Evolutionary conservation across 1,284 basidiomycete species (phyloP).

Genomic region (Leccinum pachyderme): DNA sequence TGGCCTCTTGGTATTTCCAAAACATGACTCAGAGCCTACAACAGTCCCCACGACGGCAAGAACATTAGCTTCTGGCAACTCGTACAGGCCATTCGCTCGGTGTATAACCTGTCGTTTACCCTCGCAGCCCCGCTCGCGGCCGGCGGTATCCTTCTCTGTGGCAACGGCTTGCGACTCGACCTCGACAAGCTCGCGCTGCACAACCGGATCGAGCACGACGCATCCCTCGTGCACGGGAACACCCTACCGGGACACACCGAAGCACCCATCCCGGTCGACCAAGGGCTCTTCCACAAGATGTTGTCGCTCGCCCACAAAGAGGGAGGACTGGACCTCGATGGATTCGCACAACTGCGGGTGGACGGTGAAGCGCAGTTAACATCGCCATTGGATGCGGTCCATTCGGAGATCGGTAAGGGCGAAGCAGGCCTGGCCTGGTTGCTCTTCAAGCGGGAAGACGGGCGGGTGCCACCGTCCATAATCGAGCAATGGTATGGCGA

Average conservation of each 20-base stretch:
- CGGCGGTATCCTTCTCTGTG: constrained; percentile 32
- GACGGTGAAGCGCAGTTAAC: constrained; percentile 47
- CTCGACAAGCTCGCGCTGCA: constrained; percentile 43
- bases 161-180: constrained; percentile 29
- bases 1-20: constrained; percentile 27
- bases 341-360: constrained; percentile 45
- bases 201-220: constrained; percentile 51
- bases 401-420: constrained; percentile 58
- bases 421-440: constrained; percentile 52
- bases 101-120: constrained; percentile 38
- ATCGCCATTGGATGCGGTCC: constrained; percentile 44
- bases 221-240: constrained; percentile 46
- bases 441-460: constrained; percentile 36
- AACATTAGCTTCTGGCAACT: constrained; percentile 36
- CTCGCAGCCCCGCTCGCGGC: constrained; percentile 36
- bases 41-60: constrained; percentile 34
- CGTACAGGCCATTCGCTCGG: constrained; percentile 32
- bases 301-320: constrained; percentile 25
- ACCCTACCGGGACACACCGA: constrained; percentile 21
- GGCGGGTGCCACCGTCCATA: constrained; percentile 35
- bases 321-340: constrained; percentile 31
- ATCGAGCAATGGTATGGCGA: constrained; percentile 49
- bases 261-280: constrained; percentile 35
- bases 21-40: constrained; percentile 24
- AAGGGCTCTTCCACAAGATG: constrained; percentile 23